phyloP scores from a whole-genome alignment of 495 filamentous ascomycete genomes.

The Xylaria bambusicola region DNA sequence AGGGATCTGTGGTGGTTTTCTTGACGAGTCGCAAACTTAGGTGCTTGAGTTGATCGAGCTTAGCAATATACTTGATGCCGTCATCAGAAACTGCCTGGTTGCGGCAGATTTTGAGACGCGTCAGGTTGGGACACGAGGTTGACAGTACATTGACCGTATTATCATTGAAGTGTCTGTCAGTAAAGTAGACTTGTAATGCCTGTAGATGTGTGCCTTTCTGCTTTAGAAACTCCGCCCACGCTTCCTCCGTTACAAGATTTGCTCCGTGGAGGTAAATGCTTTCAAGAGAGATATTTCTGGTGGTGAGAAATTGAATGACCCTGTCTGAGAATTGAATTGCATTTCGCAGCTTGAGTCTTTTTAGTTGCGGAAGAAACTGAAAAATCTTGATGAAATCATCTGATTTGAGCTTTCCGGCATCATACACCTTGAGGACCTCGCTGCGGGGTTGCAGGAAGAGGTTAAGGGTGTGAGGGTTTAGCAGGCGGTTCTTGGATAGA shows the following conservation, averaged over 20 bases:
- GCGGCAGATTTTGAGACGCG: conserved; percentile 69
- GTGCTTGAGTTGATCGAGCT: conserved; percentile 63
- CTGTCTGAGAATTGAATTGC: conserved; percentile 85
- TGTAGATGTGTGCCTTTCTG: conserved; percentile 62
- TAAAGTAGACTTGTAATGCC: conserved; percentile 69
- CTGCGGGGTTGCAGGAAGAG: conserved; percentile 74
- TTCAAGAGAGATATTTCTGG: conserved; percentile 62
- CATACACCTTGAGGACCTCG: conserved; percentile 72
- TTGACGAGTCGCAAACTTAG: conserved; percentile 66
- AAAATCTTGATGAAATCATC: conserved; percentile 82
- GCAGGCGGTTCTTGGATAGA: conserved; percentile 73
- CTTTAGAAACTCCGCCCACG: conserved; percentile 68
- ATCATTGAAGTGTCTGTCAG: conserved; percentile 65
- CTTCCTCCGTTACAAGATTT: conserved; percentile 72
- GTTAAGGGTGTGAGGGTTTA: conserved; percentile 68
- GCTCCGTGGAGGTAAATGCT: conserved; percentile 70
- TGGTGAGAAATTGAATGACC: conserved; percentile 76
- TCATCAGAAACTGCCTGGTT: conserved; percentile 51
- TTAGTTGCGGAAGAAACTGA: conserved; percentile 67
- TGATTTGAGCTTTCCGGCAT: conserved; percentile 71
- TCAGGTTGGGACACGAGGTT: conserved; percentile 61
- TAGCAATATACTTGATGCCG: conserved; percentile 54
- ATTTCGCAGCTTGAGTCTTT: conserved; percentile 70
- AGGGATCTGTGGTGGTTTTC: conserved; percentile 54
- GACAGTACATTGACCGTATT: conserved; percentile 57